A percentile compares a stretch with the other conserved stretches of the same genome.
Evolutionary conservation across 176 grass and related monocot species (phyloP).

Genomic region (Juncus effusus): DNA sequence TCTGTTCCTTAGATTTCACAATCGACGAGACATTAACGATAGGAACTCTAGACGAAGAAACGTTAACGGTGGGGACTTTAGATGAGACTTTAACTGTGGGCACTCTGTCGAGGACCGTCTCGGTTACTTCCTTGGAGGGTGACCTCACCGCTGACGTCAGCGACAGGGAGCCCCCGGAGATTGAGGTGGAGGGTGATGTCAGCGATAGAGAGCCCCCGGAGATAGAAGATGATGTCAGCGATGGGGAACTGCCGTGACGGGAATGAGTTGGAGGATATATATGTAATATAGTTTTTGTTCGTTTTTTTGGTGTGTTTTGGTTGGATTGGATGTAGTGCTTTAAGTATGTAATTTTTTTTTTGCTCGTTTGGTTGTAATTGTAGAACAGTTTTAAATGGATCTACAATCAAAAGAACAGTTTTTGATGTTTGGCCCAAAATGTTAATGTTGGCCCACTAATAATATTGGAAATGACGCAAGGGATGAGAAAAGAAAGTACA

Average conservation of each 20-base stretch:
- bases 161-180: conserved; percentile 42
- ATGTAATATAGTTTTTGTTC: too few species aligned
- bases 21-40: conserved; percentile 39
- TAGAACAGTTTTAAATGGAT: too few species aligned
- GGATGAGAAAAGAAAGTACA: not conserved
- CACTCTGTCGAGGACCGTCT: conserved; percentile 69
- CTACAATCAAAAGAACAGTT: too few species aligned
- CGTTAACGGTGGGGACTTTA: not conserved
- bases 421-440: too few species aligned
- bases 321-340: not conserved
- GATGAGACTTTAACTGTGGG: conserved; percentile 70
- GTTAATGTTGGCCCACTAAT: too few species aligned
- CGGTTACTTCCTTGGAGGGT: conserved; percentile 52
- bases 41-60: not conserved
- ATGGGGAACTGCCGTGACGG: conserved; percentile 10
- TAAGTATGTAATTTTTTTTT: not conserved
- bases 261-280: too few species aligned
- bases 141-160: conserved; percentile 27
- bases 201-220: conserved; percentile 45
- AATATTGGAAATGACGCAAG: not conserved
- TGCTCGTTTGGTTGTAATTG: not conserved
- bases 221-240: conserved; percentile 30
- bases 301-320: too few species aligned
- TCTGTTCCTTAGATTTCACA: conserved; percentile 71
- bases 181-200: conserved; percentile 22